A percentile compares a stretch with the other conserved stretches of the same genome.
phyloP scores from a whole-genome alignment of 352 stramenopile species.

The Phytophthora citrophthora region DNA sequence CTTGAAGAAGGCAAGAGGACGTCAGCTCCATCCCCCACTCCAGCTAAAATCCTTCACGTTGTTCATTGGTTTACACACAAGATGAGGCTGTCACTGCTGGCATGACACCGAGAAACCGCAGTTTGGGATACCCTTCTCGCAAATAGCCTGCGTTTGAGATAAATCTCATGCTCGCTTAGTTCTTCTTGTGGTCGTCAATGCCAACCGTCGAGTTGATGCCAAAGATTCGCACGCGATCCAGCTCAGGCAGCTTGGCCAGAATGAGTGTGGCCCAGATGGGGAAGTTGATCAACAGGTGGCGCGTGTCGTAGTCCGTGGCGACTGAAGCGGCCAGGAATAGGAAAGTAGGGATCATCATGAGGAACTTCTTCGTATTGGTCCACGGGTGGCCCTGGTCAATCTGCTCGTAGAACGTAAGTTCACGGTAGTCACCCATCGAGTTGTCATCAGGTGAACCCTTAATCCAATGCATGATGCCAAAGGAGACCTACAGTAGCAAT shows the following conservation, averaged over 20 bases:
- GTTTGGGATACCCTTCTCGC: slow-evolving; percentile 5
- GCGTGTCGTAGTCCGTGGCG: slow-evolving; percentile 90
- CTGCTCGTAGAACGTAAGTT: slow-evolving; percentile 97
- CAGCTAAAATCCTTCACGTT: slow-evolving; percentile 20
- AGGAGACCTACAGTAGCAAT: slow-evolving; percentile 74
- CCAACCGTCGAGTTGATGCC: slow-evolving; percentile 96
- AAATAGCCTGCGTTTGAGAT: slow-evolving; percentile 2
- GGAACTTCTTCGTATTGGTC: slow-evolving; percentile 94
- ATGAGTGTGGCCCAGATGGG: slow-evolving; percentile 92
- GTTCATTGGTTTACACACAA: slow-evolving; percentile 31
- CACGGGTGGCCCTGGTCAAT: slow-evolving; percentile 92
- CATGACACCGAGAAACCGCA: slow-evolving; percentile 2
- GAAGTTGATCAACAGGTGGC: slow-evolving; percentile 91
- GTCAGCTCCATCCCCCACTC: slow-evolving; percentile 15
- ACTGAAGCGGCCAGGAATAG: slow-evolving; percentile 88
- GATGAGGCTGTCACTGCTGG: slow-evolving; percentile 7
- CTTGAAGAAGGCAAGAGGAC: slow-evolving; percentile 24
- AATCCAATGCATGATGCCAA: slow-evolving; percentile 95
- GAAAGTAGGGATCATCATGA: slow-evolving; percentile 94
- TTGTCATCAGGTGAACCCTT: slow-evolving; percentile 94
- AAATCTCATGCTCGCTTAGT: slow-evolving; percentile 26
- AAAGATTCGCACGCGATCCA: slow-evolving; percentile 95
- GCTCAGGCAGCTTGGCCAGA: slow-evolving; percentile 92
- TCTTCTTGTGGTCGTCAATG: slow-evolving; percentile 92
- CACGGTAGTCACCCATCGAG: slow-evolving; percentile 93